These are phyloP conservation scores for Dactylellina parvicollis DNA, from an alignment of 2,329 filamentous ascomycete species.

Conservation along the genomic window DNA sequence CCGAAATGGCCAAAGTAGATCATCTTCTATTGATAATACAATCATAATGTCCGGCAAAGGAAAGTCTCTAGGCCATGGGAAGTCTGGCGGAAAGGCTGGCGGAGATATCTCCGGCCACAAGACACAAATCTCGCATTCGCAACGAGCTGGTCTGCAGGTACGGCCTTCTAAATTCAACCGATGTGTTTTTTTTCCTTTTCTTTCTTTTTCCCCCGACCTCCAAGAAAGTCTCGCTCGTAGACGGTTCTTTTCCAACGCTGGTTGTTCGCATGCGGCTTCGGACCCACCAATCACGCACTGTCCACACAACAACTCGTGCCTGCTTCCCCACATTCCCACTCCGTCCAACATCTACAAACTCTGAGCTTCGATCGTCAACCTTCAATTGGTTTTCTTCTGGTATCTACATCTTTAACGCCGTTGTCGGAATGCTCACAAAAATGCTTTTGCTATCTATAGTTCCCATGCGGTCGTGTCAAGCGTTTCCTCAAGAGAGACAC, in stretches of 20 bases:
- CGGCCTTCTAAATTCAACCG: constrained; percentile 22
- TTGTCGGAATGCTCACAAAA: constrained; percentile 56
- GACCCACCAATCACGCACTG: constrained; percentile 40
- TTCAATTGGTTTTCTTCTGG: constrained; percentile 1
- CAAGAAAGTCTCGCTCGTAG: constrained; percentile 17
- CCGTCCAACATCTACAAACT: neutral
- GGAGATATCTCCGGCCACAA: constrained; percentile 75
- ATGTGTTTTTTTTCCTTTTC: constrained; percentile 10
- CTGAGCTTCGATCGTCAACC: neutral
- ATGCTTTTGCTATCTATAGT: constrained; percentile 68
- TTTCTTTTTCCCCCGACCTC: neutral
- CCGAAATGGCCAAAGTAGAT: constrained; percentile 10
- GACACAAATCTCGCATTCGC: constrained; percentile 91
- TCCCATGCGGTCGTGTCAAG: constrained; percentile 99
- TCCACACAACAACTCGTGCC: constrained; percentile 29
- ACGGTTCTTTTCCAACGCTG: constrained; percentile 20
- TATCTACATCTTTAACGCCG: constrained; percentile 27
- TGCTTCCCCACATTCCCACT: constrained; percentile 36
- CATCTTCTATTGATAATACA: constrained; percentile 12
- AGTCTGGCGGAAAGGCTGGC: constrained; percentile 84
- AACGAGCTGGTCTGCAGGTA: constrained; percentile 93
- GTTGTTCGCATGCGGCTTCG: constrained; percentile 45
- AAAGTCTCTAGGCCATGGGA: constrained; percentile 88
- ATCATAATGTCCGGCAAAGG: constrained; percentile 82
- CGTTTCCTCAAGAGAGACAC: constrained; percentile 99